Percentiles rank a stretch among this genome's conserved stretches.
These are phyloP conservation scores for Rosa chinensis DNA, from an alignment of 306 rosid species.

Conservation along the genomic window DNA sequence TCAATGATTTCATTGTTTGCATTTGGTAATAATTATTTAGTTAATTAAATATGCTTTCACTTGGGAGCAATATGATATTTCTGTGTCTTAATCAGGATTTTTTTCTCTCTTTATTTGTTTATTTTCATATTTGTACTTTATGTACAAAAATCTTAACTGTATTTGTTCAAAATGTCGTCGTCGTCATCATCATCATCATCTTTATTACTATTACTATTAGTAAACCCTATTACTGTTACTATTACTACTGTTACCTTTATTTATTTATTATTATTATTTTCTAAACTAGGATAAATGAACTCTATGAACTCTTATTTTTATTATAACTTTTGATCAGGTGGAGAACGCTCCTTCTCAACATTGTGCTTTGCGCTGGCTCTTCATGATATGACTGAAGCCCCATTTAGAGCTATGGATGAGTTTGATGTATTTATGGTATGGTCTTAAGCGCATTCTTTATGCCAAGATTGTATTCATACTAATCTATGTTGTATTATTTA, in stretches of 20 bases:
- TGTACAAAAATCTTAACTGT: neutral
- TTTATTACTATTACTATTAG: too few species aligned
- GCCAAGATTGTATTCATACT: neutral
- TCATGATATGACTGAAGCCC: slow-evolving; percentile 93
- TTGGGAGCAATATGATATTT: neutral
- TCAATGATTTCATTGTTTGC: neutral
- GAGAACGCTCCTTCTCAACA: slow-evolving; percentile 95
- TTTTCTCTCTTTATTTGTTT: neutral
- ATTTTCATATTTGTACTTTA: neutral
- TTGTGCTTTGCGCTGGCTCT: slow-evolving; percentile 89
- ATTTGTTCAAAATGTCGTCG: neutral
- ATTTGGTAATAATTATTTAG: neutral
- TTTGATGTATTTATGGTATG: slow-evolving; percentile 95
- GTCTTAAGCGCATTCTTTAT: neutral
- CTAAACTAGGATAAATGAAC: neutral
- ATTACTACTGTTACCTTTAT: too few species aligned
- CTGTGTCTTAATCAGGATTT: neutral
- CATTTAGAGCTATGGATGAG: slow-evolving; percentile 97
- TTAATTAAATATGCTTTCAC: neutral
- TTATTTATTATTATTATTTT: too few species aligned
- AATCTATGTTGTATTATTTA: neutral
- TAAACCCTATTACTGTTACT: too few species aligned
- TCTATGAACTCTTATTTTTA: too few species aligned
- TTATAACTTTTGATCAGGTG: slow-evolving; percentile 49
- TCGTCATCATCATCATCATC: too few species aligned